Evolutionary conservation across 1,284 basidiomycete species (phyloP).

Genomic region (Trichosporon asahii): DNA sequence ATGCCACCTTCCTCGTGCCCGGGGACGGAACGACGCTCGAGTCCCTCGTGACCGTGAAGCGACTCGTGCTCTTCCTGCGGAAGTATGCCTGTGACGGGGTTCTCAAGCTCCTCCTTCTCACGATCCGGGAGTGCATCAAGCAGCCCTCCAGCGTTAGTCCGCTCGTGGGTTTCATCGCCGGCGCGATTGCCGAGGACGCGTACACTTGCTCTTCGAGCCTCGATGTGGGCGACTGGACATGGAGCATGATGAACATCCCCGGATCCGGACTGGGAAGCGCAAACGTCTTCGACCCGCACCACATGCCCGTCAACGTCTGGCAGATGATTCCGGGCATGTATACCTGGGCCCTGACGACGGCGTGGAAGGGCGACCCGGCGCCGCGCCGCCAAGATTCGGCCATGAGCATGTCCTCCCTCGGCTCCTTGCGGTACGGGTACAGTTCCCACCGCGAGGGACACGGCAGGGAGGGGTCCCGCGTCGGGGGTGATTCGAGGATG

Average conservation of each 20-base stretch:
- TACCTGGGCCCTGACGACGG: constrained; percentile 24
- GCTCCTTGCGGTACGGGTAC: neutral
- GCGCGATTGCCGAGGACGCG: constrained; percentile 22
- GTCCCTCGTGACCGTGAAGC: constrained; percentile 5
- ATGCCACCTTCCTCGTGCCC: constrained; percentile 15
- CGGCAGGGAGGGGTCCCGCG: neutral
- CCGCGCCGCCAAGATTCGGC: constrained; percentile 1
- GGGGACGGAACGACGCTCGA: constrained; percentile 24
- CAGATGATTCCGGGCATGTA: constrained; percentile 26
- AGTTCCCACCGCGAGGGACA: neutral
- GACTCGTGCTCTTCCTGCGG: constrained; percentile 16
- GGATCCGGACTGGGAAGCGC: constrained; percentile 11
- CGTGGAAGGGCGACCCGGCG: constrained; percentile 19
- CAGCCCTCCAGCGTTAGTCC: constrained; percentile 14
- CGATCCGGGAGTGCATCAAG: constrained; percentile 19
- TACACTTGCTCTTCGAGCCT: constrained; percentile 18
- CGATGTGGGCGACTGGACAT: constrained; percentile 23
- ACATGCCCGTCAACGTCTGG: constrained; percentile 25
- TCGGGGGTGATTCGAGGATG: neutral
- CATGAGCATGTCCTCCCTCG: neutral
- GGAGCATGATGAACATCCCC: constrained; percentile 21
- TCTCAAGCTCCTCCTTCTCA: constrained; percentile 12
- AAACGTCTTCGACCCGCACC: constrained; percentile 25
- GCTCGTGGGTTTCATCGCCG: constrained; percentile 18
- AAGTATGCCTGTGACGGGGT: constrained; percentile 17